Percentiles rank a stretch among this genome's conserved stretches.
phyloP scores from a whole-genome alignment of 2,329 filamentous ascomycete species.

The Ophiocordyceps camponoti-leonardi region DNA sequence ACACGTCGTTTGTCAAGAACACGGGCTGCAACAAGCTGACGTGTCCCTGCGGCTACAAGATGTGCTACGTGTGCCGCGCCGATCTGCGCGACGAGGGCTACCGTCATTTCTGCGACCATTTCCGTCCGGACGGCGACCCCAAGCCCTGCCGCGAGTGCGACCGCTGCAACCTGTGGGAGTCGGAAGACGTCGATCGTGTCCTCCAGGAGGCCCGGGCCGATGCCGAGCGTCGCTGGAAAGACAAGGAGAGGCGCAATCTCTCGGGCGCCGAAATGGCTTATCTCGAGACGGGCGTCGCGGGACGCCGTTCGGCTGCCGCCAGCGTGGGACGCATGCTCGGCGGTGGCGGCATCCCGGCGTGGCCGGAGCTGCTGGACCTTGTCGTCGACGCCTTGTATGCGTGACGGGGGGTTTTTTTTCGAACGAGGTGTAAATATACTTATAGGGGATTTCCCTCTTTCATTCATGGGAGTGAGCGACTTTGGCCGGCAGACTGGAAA shows the following conservation, averaged over 20 bases:
- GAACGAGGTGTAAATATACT: not conserved
- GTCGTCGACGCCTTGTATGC: conserved; percentile 26
- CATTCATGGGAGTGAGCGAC: too few relatives aligned
- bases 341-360: conserved; percentile 17
- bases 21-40: conserved; percentile 94
- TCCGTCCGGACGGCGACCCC: conserved; percentile 60
- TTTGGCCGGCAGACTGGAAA: not conserved
- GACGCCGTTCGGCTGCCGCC: conserved; percentile 5
- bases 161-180: conserved; percentile 63
- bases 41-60: conserved; percentile 88
- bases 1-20: conserved; percentile 81
- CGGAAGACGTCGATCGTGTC: conserved; percentile 54
- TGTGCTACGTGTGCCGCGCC: conserved; percentile 93
- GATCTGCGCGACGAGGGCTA: conserved; percentile 64
- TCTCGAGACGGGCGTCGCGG: conserved; percentile 34
- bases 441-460: too few relatives aligned
- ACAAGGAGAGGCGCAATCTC: conserved; percentile 41
- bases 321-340: conserved; percentile 16
- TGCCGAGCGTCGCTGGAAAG: conserved; percentile 55
- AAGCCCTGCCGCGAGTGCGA: conserved; percentile 62
- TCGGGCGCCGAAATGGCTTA: conserved; percentile 37
- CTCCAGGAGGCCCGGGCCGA: conserved; percentile 51
- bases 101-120: conserved; percentile 90
- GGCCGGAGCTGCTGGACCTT: conserved; percentile 27
- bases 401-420: conserved; percentile 9